These are phyloP conservation scores for Saturnispora halmiae DNA, from an alignment of 805 yeast species.

Conservation along the genomic window DNA sequence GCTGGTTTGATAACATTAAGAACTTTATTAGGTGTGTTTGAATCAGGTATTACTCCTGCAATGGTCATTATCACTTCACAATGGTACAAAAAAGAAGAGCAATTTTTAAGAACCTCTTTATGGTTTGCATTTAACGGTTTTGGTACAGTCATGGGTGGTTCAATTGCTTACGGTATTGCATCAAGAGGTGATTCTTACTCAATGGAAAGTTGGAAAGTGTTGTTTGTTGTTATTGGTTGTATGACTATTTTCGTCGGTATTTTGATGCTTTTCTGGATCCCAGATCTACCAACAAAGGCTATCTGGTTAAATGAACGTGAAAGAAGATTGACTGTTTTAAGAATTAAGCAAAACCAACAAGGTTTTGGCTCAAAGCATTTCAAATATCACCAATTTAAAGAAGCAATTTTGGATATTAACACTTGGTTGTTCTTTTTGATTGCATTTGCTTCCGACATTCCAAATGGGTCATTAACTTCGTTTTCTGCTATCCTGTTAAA, in stretches of 20 bases:
- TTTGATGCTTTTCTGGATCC: slow-evolving; percentile 34
- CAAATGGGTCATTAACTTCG: slow-evolving; percentile 51
- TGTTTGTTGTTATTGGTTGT: slow-evolving; percentile 52
- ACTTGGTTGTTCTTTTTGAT: slow-evolving; percentile 43
- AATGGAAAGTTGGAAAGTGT: slow-evolving; percentile 50
- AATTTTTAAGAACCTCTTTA: slow-evolving; percentile 20
- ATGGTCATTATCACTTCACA: slow-evolving; percentile 28
- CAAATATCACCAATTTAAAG: slow-evolving; percentile 47
- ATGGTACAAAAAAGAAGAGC: slow-evolving; percentile 25
- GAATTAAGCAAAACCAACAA: slow-evolving; percentile 29
- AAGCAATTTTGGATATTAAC: slow-evolving; percentile 44
- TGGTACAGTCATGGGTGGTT: slow-evolving; percentile 41
- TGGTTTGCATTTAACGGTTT: slow-evolving; percentile 31
- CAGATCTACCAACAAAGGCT: slow-evolving; percentile 28
- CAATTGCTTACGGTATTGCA: slow-evolving; percentile 43
- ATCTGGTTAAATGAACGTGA: slow-evolving; percentile 31
- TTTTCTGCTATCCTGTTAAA: slow-evolving; percentile 34
- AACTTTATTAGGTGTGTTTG: slow-evolving; percentile 39
- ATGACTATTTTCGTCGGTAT: slow-evolving; percentile 46
- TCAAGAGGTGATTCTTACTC: slow-evolving; percentile 4
- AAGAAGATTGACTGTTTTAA: slow-evolving; percentile 26
- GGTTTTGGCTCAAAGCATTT: slow-evolving; percentile 27
- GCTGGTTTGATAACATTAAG: slow-evolving; percentile 38
- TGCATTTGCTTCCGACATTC: slow-evolving; percentile 38
- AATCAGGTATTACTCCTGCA: slow-evolving; percentile 25